Evolutionary conservation across 176 grass and related monocot species (phyloP).

Genomic region (Miscanthus lutarioriparius): DNA sequence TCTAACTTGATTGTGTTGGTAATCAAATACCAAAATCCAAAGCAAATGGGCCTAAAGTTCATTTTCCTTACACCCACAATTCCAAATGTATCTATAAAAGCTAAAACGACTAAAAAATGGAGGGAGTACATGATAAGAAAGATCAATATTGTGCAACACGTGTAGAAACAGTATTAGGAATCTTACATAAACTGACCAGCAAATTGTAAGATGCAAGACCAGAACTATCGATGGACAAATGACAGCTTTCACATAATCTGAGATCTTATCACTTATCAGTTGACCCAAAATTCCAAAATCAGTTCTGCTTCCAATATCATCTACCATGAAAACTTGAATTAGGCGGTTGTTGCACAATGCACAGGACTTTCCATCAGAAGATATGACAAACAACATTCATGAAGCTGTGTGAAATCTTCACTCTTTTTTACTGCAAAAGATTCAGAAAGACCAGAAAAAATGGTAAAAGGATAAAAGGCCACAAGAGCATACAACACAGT

Average conservation of each 20-base stretch:
- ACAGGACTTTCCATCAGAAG: not conserved
- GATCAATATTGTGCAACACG: not conserved
- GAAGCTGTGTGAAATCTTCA: not conserved
- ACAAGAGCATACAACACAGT: not conserved
- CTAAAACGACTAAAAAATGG: too few relatives aligned
- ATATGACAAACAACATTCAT: conserved; percentile 14
- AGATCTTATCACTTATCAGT: not conserved
- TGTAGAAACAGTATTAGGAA: not conserved
- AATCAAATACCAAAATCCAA: too few relatives aligned
- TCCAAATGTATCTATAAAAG: too few relatives aligned
- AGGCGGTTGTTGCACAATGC: not conserved
- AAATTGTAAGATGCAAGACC: not conserved
- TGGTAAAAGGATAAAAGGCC: conserved; percentile 7
- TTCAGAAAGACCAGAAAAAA: conserved; percentile 7
- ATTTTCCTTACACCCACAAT: too few relatives aligned
- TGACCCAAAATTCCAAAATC: conserved; percentile 7
- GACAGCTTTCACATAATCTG: not conserved
- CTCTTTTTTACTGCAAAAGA: conserved; percentile 1
- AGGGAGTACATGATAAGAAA: too few relatives aligned
- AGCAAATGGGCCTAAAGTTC: too few relatives aligned
- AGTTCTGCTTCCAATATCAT: too few relatives aligned
- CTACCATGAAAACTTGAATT: conserved; percentile 3
- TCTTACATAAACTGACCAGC: conserved; percentile 7
- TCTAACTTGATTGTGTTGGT: too few relatives aligned
- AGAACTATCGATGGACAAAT: not conserved